Conservation (phyloP, 2,329 filamentous ascomycete species). For the Phialemoniopsis sp. region DNA sequence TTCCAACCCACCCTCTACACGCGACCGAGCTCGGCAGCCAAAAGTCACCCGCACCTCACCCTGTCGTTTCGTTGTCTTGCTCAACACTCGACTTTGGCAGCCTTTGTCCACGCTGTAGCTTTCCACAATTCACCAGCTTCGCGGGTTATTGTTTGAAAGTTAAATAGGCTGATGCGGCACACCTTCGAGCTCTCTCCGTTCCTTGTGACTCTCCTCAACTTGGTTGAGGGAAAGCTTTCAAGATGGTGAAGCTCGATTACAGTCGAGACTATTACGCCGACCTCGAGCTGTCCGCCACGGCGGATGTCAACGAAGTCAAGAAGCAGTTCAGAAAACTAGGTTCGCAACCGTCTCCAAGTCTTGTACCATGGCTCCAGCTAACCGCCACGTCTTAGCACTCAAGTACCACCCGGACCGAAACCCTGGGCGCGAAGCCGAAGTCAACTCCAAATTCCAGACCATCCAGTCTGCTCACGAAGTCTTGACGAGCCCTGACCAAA, state of each 20-base stretch:
- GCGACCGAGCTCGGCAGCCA: no score
- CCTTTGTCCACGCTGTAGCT: no score
- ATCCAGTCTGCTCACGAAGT: constrained; percentile 86
- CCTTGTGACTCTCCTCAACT: no score
- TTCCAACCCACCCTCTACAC: no score
- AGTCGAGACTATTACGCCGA: constrained; percentile 82
- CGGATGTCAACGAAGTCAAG: constrained; percentile 72
- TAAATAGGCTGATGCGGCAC: no score
- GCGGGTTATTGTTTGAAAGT: no score
- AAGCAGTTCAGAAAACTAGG: constrained; percentile 83
- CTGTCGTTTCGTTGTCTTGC: no score
- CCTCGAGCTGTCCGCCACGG: constrained; percentile 65
- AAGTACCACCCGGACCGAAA: constrained; percentile 90
- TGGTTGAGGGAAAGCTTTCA: constrained; percentile 37
- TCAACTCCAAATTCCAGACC: constrained; percentile 76
- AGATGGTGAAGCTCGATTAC: constrained; percentile 65
- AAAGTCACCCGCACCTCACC: no score
- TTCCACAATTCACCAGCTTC: no score
- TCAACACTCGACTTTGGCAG: no score
- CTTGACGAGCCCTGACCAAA: constrained; percentile 44
- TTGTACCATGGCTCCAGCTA: constrained; percentile 2
- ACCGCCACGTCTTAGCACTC: constrained; percentile 50
- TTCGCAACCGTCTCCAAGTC: constrained; percentile 24
- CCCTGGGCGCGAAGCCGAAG: constrained; percentile 74
- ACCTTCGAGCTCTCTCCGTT: no score